Evolutionary conservation across 805 yeast genomes (phyloP).

Genomic region (Lachancea nothofagi): DNA sequence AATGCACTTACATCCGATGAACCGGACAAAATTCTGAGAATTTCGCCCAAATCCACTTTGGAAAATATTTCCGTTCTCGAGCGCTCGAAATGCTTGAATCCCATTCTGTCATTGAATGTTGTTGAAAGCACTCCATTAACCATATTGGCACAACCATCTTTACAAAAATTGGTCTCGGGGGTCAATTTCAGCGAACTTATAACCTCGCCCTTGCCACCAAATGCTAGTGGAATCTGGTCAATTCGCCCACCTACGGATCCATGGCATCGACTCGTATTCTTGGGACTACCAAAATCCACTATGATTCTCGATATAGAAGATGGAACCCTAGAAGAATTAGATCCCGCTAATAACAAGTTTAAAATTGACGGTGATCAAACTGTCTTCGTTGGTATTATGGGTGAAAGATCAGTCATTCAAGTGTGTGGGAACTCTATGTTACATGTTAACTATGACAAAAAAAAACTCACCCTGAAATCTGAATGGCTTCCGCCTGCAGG

Average conservation of each 20-base stretch:
- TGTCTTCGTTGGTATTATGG: conserved; percentile 63
- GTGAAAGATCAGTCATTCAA: conserved; percentile 59
- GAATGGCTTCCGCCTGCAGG: conserved; percentile 88
- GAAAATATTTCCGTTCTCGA: conserved; percentile 59
- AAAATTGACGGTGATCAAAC: conserved; percentile 58
- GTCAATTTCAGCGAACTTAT: conserved; percentile 58
- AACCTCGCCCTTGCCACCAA: conserved; percentile 67
- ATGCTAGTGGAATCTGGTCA: conserved; percentile 60
- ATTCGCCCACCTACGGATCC: conserved; percentile 39
- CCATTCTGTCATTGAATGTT: conserved; percentile 43
- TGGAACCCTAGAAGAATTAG: conserved; percentile 65
- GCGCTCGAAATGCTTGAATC: conserved; percentile 41
- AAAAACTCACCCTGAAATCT: conserved; percentile 19
- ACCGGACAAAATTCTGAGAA: conserved; percentile 29
- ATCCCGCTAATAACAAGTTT: conserved; percentile 66
- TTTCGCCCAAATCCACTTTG: conserved; percentile 34
- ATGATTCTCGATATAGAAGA: conserved; percentile 22
- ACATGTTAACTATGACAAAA: conserved; percentile 37
- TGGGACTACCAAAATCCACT: conserved; percentile 21
- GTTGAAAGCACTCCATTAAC: conserved; percentile 24
- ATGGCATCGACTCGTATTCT: conserved; percentile 23
- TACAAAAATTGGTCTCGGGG: conserved; percentile 51
- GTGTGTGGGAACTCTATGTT: conserved; percentile 65
- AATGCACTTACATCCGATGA: conserved; percentile 32
- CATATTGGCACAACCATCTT: conserved; percentile 30